These are phyloP conservation scores for Emericellopsis atlantica DNA, from an alignment of 2,329 filamentous ascomycete species.

Conservation along the genomic window DNA sequence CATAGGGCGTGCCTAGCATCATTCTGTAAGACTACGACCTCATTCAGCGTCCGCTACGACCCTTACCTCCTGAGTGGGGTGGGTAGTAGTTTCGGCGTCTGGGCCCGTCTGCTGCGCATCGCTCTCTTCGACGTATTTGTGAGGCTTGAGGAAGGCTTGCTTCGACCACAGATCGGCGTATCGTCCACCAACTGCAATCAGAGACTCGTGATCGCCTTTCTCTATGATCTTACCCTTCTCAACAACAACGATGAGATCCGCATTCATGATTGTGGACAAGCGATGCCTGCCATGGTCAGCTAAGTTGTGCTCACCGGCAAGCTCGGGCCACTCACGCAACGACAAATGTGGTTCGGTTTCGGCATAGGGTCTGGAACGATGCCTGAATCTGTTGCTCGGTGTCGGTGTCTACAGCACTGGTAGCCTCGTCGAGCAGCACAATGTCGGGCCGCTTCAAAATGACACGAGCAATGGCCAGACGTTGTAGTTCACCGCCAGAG, in stretches of 20 bases:
- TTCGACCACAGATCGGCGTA: constrained; percentile 56
- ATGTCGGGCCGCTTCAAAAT: constrained; percentile 64
- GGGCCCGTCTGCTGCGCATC: neutral
- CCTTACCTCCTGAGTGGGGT: neutral
- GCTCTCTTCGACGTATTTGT: neutral
- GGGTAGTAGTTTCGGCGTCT: neutral
- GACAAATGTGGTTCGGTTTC: constrained; percentile 53
- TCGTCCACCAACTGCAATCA: constrained; percentile 44
- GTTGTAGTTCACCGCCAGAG: constrained; percentile 54
- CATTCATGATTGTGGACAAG: constrained; percentile 58
- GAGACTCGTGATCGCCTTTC: constrained; percentile 45
- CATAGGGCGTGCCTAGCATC: neutral
- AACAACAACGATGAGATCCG: constrained; percentile 55
- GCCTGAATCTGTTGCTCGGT: constrained; percentile 56
- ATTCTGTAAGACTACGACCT: neutral
- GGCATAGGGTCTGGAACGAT: constrained; percentile 43
- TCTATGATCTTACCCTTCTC: constrained; percentile 51
- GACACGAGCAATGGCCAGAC: constrained; percentile 57
- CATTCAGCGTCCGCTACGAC: neutral
- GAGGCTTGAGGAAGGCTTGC: constrained; percentile 19
- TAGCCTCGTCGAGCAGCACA: constrained; percentile 67
- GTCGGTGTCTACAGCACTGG: constrained; percentile 62
- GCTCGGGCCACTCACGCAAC: constrained; percentile 37
- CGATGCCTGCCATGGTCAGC: constrained; percentile 35
- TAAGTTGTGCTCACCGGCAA: neutral